Evolutionary conservation across 306 rosid genomes (phyloP).

Genomic region (Quercus variabilis): DNA sequence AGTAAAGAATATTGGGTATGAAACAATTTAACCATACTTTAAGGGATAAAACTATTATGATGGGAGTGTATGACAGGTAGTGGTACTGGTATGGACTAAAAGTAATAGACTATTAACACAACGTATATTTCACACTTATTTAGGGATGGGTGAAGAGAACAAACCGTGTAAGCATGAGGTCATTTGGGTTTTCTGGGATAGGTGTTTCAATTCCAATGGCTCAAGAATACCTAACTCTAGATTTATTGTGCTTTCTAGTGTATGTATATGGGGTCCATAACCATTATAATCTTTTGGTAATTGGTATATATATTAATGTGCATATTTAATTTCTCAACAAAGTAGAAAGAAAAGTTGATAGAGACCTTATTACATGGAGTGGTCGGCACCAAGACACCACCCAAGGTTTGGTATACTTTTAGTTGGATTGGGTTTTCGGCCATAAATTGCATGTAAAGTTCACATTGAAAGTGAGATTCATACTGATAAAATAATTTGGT

Average conservation of each 20-base stretch:
- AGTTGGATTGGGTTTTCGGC: background rate
- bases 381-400: background rate
- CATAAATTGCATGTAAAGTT: background rate
- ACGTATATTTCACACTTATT: no score
- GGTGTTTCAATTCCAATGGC: background rate
- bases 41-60: no score
- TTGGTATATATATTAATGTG: background rate
- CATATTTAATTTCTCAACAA: background rate
- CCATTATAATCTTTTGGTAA: background rate
- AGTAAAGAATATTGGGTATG: background rate
- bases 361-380: no score
- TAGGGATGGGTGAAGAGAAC: no score
- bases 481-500: background rate
- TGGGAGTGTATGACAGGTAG: no score
- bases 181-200: background rate
- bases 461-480: background rate
- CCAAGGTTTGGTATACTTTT: background rate
- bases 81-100: no score
- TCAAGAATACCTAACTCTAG: background rate
- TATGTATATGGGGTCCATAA: background rate
- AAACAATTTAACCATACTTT: background rate
- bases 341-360: background rate
- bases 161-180: background rate
- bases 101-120: no score
- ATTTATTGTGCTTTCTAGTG: background rate